Evolutionary conservation across 2,329 filamentous ascomycete species (phyloP).

Genomic region (Colletotrichum eremochloae): DNA sequence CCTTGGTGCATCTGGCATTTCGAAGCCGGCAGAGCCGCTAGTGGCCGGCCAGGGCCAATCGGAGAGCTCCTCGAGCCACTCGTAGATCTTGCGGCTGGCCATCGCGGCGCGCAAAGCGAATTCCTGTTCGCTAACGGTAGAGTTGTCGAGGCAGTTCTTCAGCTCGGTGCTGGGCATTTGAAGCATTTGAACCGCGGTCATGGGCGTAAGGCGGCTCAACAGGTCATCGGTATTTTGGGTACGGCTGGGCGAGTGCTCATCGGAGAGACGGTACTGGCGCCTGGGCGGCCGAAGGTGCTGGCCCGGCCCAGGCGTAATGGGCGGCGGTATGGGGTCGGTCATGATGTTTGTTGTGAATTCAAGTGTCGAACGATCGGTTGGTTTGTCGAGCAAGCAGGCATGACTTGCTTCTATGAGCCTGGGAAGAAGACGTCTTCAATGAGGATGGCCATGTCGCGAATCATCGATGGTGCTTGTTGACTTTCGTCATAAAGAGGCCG

Average conservation of each 20-base stretch:
- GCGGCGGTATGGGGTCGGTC: slow-evolving; percentile 52
- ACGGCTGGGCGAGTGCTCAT: slow-evolving; percentile 60
- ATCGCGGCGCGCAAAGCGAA: slow-evolving; percentile 79
- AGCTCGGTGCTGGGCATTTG: slow-evolving; percentile 65
- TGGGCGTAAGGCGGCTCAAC: slow-evolving; percentile 71
- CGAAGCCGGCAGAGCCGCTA: slow-evolving; percentile 67
- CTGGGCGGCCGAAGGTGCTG: slow-evolving; percentile 53
- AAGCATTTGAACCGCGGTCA: slow-evolving; percentile 72
- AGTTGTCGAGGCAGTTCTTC: slow-evolving; percentile 71
- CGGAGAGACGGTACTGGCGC: slow-evolving; percentile 55
- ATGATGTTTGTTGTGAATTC: slow-evolving; percentile 46
- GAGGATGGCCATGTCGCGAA: slow-evolving; percentile 38
- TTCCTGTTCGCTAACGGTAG: slow-evolving; percentile 75
- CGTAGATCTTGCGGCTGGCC: slow-evolving; percentile 77
- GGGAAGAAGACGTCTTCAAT: slow-evolving; percentile 27
- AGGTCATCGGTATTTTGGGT: slow-evolving; percentile 68
- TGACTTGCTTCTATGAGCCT: slow-evolving; percentile 41
- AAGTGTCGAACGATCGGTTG: slow-evolving; percentile 39
- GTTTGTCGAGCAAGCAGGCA: slow-evolving; percentile 29
- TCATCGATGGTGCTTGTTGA: slow-evolving; percentile 36
- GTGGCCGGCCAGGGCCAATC: slow-evolving; percentile 69
- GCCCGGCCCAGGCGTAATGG: slow-evolving; percentile 50
- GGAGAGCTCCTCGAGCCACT: slow-evolving; percentile 79
- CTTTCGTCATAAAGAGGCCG: slow-evolving; percentile 30
- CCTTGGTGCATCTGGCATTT: slow-evolving; percentile 59